Conservation (phyloP, 2,329 filamentous ascomycete species). For the Clarireedia monteithiana region DNA sequence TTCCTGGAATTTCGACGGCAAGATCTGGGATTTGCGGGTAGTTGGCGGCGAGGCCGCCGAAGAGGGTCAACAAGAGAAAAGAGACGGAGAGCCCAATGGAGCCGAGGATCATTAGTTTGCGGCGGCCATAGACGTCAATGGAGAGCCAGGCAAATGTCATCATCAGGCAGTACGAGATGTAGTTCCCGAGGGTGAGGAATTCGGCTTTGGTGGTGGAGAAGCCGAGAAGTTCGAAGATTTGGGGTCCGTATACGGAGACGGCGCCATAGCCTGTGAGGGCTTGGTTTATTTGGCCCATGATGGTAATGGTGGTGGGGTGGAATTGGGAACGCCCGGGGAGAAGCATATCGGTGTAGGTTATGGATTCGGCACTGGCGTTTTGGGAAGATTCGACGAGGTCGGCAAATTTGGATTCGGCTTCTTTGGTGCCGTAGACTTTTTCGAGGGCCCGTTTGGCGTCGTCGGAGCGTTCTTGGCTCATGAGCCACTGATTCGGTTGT, state of each 20-base stretch:
- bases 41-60: slow-evolving; percentile 41
- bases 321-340: slow-evolving; percentile 46
- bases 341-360: slow-evolving; percentile 51
- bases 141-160: slow-evolving; percentile 54
- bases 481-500: slow-evolving; percentile 37
- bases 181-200: slow-evolving; percentile 51
- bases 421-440: slow-evolving; percentile 42
- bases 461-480: slow-evolving; percentile 41
- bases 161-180: slow-evolving; percentile 50
- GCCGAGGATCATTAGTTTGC: slow-evolving; percentile 46
- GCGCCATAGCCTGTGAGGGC: slow-evolving; percentile 50
- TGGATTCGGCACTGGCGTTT: slow-evolving; percentile 35
- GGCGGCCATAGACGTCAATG: slow-evolving; percentile 47
- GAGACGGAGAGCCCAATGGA: slow-evolving; percentile 39
- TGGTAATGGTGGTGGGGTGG: slow-evolving; percentile 51
- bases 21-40: slow-evolving; percentile 33
- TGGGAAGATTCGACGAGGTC: slow-evolving; percentile 43
- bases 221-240: slow-evolving; percentile 55
- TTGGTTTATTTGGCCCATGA: slow-evolving; percentile 58
- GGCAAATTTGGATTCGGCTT: slow-evolving; percentile 40
- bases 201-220: slow-evolving; percentile 44
- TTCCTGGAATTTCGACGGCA: slow-evolving; percentile 41
- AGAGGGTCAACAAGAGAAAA: slow-evolving; percentile 44
- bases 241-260: slow-evolving; percentile 54
- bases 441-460: slow-evolving; percentile 42